A percentile compares a stretch with the other conserved stretches of the same genome.
Conservation (phyloP, 2,329 filamentous ascomycete species). For the Diplocarpon mali region DNA sequence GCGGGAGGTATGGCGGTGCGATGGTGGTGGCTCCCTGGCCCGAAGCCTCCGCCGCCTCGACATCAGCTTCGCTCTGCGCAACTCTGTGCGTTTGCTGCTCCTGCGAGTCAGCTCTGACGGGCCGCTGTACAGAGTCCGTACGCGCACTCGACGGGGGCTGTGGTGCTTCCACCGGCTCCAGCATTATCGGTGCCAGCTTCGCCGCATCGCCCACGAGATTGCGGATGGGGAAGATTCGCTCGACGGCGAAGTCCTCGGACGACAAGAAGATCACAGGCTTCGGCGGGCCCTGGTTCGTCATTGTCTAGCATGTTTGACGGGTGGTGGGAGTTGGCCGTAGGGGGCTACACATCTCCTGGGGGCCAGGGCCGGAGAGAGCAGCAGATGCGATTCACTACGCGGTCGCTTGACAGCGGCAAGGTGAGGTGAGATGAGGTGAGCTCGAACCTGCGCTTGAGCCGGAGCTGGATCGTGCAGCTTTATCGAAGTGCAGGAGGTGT, state of each 20-base stretch:
- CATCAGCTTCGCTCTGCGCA: neutral
- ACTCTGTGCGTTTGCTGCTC: no score
- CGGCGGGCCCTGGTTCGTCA: conserved; percentile 5
- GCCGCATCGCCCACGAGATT: conserved; percentile 10
- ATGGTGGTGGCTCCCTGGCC: neutral
- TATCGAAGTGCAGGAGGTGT: no score
- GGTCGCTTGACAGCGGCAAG: no score
- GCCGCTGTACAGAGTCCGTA: neutral
- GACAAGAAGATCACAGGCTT: conserved; percentile 13
- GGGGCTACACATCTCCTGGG: neutral
- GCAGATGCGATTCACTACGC: no score
- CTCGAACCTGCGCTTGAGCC: no score
- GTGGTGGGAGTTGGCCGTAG: no score
- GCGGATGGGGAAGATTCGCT: conserved; percentile 21
- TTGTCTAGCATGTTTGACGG: conserved; percentile 6
- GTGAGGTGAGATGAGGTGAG: no score
- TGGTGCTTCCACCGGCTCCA: neutral
- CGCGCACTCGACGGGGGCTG: no score
- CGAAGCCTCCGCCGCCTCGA: neutral
- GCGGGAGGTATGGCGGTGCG: conserved; percentile 1
- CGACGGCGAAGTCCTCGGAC: conserved; percentile 12
- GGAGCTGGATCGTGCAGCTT: no score
- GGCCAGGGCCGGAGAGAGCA: no score
- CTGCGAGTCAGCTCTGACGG: neutral
- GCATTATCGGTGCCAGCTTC: neutral